Evolutionary conservation across 371 early-diverging fungal genomes (phyloP).

Genomic region (Choanephora cucurbitarum): DNA sequence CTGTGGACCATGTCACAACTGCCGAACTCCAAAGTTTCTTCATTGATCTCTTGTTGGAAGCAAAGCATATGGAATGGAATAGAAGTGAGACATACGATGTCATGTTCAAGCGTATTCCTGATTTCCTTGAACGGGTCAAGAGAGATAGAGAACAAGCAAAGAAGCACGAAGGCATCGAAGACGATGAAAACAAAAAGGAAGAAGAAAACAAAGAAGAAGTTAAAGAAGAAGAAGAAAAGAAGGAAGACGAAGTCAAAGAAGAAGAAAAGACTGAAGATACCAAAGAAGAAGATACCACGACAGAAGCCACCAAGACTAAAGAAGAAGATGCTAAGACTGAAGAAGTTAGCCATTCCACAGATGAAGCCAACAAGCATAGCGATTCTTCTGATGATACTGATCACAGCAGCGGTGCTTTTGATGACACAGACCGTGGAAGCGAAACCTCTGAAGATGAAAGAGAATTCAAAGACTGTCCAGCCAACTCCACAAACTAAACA

Average conservation of each 20-base stretch:
- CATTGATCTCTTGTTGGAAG: slow-evolving; percentile 27
- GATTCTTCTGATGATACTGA: too few relatives aligned
- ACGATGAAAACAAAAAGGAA: not conserved
- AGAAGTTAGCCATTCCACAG: not conserved
- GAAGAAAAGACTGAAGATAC: not conserved
- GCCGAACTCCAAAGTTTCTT: slow-evolving; percentile 52
- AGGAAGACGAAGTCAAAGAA: not conserved
- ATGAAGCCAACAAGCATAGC: too few relatives aligned
- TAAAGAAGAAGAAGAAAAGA: not conserved
- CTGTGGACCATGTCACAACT: slow-evolving; percentile 43
- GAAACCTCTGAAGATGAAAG: too few relatives aligned
- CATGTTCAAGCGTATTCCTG: slow-evolving; percentile 21
- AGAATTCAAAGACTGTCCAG: too few relatives aligned
- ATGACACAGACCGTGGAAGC: too few relatives aligned
- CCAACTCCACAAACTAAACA: too few relatives aligned
- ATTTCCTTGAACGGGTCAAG: slow-evolving; percentile 26
- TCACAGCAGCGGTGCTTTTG: too few relatives aligned
- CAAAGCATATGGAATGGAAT: slow-evolving; percentile 16
- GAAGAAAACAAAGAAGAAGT: not conserved
- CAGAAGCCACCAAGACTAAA: too few relatives aligned
- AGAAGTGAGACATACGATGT: slow-evolving; percentile 9
- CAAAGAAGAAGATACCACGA: slow-evolving; percentile 1
- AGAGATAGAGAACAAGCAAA: slow-evolving; percentile 36
- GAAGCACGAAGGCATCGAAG: slow-evolving; percentile 9
- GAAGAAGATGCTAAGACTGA: not conserved